phyloP scores from a whole-genome alignment of 1,139 yeast genomes.

The Nakaseomyces sp. region DNA sequence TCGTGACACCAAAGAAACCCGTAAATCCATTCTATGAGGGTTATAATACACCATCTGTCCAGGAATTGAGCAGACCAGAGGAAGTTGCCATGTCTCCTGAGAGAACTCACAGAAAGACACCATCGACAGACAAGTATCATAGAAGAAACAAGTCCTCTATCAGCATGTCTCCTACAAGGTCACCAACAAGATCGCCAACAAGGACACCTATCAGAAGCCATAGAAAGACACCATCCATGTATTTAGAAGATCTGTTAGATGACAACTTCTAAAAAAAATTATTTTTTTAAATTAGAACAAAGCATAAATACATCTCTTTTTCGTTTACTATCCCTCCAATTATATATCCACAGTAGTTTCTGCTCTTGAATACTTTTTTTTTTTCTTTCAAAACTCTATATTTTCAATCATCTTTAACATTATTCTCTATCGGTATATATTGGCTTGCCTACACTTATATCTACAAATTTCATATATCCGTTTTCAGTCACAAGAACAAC shows the following conservation, averaged over 20 bases:
- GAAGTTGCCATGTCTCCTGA: conserved; percentile 27
- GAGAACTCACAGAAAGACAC: conserved; percentile 18
- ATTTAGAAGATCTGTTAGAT: conserved; percentile 49
- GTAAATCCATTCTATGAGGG: background rate
- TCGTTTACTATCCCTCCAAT: no score
- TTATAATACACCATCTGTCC: background rate
- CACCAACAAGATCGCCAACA: conserved; percentile 5
- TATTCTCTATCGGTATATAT: no score
- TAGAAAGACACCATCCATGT: conserved; percentile 45
- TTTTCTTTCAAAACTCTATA: no score
- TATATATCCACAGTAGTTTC: no score
- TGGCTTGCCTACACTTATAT: no score
- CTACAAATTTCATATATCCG: no score
- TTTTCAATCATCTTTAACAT: no score
- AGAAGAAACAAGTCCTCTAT: conserved; percentile 20
- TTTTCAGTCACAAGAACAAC: no score
- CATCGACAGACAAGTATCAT: conserved; percentile 15
- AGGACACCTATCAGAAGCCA: conserved; percentile 12
- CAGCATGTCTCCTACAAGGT: conserved; percentile 11
- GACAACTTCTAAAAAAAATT: conserved; percentile 11
- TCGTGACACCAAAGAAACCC: conserved; percentile 7
- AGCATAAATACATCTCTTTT: no score
- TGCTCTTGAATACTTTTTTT: no score
- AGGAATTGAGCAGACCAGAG: conserved; percentile 18
- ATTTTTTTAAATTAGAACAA: no score